Base-by-base conservation (phyloP, 306 rosid species). In the Corylus americana region DNA sequence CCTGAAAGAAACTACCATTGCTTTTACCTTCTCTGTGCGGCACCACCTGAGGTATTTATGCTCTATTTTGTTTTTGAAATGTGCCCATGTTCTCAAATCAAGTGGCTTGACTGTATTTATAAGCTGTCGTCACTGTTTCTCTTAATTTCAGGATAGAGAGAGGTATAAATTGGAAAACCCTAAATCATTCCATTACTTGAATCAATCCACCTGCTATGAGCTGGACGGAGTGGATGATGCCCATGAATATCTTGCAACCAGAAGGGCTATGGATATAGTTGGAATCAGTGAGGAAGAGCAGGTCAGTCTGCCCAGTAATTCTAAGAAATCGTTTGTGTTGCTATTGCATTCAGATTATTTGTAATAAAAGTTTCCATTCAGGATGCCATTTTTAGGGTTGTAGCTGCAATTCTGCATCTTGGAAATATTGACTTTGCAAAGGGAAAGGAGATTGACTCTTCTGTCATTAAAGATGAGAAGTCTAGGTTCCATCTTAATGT, bases 1-100 rank as follows among this genome's bases (percentile, higher is more conserved):
- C 99, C 99, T 74, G 99, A 96, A 87, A 90, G 99, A 90, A 96
- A 96, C 83, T 96, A 96, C 76, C 99, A 96, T 79, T 96, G 99
- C 74, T 96, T 96, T 92, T 96, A 96, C 90, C 99, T 93, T 81
- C 99, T 96, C 72, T 96, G 99, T 83, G 91, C 96, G 3, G 96
- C 99, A 55, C 97, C 99, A 70, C 90, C 87, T 66, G 99, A 96
- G 97, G 99, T 96, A 83, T 78, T 50, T 69, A 57, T 70, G 47
- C 55, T 86, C 13, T 82, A 71, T 79, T 50, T 79, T 81, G 63
- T 81, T 70, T 55, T 74, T 68, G 50, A 68, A 76, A 81, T 67
- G 58, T 74, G 55, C 53, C 77, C 63, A 48, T 50, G 49, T 73
- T 81, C 73, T 79, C 17, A 55, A 70, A 69, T 62, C 20, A 44